These are phyloP conservation scores for Iris pallida DNA, from an alignment of 116 monocot species.

Conservation along the genomic window DNA sequence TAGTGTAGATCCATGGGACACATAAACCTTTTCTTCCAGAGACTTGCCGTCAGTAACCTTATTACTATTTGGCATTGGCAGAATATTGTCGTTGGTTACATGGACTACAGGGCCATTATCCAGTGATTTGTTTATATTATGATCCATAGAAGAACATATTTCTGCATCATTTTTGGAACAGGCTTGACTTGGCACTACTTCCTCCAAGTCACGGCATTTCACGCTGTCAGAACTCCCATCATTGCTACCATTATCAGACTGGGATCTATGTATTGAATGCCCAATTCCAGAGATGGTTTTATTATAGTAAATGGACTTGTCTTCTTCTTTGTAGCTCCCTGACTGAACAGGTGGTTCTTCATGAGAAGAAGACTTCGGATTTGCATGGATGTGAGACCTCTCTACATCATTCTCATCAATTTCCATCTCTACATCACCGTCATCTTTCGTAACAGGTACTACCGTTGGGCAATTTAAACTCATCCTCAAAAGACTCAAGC, in stretches of 20 bases:
- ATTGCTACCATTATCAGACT: too few relatives aligned
- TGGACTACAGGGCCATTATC: too few relatives aligned
- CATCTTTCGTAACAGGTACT: conserved; percentile 50
- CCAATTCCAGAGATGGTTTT: too few relatives aligned
- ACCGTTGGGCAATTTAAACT: conserved; percentile 50
- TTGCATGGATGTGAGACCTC: conserved; percentile 1
- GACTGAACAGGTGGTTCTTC: too few relatives aligned
- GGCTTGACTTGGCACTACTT: neutral
- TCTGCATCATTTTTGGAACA: too few relatives aligned
- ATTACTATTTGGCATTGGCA: neutral
- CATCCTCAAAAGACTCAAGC: conserved; percentile 62
- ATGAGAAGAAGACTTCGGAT: too few relatives aligned
- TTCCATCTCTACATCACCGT: conserved; percentile 93
- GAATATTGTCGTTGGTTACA: neutral
- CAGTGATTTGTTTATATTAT: neutral
- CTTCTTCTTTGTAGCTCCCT: too few relatives aligned
- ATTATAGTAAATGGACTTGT: too few relatives aligned
- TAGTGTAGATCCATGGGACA: neutral
- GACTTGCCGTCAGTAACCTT: neutral
- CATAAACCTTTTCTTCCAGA: conserved; percentile 1
- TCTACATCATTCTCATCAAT: conserved; percentile 77
- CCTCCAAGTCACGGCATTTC: neutral
- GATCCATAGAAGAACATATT: too few relatives aligned
- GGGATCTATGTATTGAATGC: too few relatives aligned
- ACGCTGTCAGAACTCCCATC: too few relatives aligned